A percentile compares a stretch with the other conserved stretches of the same genome.
These are phyloP conservation scores for Calonectria leucothoes DNA, from an alignment of 2,329 filamentous ascomycete genomes.

Conservation along the genomic window DNA sequence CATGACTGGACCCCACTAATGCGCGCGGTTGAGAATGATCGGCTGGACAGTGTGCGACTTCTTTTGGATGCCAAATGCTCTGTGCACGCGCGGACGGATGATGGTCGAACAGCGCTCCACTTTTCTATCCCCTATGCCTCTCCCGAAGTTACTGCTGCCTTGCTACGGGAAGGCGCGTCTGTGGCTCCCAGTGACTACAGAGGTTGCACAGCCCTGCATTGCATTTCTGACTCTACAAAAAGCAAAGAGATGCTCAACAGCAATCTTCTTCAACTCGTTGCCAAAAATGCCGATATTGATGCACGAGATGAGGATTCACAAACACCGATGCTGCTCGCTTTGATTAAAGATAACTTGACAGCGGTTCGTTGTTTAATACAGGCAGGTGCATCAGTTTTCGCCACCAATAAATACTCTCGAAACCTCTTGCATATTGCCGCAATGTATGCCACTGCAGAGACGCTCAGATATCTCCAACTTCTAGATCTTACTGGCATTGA, in stretches of 20 bases:
- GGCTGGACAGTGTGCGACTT: background rate
- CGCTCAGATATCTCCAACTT: background rate
- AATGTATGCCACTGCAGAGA: background rate
- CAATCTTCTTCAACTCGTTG: background rate
- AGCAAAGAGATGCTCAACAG: background rate
- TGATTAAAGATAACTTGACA: background rate
- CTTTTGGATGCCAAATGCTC: background rate
- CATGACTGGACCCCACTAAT: background rate
- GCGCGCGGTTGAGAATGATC: rapidly evolving
- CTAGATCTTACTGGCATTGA: background rate
- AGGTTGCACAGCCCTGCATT: background rate
- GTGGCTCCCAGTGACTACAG: background rate
- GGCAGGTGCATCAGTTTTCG: background rate
- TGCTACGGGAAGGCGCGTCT: background rate
- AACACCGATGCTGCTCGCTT: background rate
- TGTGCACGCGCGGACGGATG: background rate
- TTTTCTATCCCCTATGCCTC: background rate
- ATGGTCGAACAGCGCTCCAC: background rate
- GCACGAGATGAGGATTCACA: background rate
- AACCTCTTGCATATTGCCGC: background rate
- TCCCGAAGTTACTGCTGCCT: background rate
- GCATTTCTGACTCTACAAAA: background rate
- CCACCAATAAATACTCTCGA: rapidly evolving
- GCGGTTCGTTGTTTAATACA: background rate
- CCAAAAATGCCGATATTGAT: background rate